phyloP scores from a whole-genome alignment of 1,284 basidiomycete genomes.

The Coniophora puteana region DNA sequence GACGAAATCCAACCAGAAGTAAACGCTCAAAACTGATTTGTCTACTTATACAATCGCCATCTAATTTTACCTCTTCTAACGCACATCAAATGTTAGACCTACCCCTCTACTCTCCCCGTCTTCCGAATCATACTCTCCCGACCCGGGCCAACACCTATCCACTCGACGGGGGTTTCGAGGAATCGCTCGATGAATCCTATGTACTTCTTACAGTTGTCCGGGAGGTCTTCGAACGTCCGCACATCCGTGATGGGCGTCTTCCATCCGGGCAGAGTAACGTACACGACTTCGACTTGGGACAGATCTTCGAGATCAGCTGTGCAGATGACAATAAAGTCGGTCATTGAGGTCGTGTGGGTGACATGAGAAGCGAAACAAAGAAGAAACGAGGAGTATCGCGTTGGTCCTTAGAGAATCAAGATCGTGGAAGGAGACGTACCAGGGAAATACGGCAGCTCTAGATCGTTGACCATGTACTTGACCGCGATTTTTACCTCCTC shows the following conservation, averaged over 20 bases:
- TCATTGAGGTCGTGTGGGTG: too few species aligned
- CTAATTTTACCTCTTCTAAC: background rate
- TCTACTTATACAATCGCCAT: too few species aligned
- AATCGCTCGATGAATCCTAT: conserved; percentile 86
- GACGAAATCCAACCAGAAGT: too few species aligned
- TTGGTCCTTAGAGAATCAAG: conserved; percentile 1
- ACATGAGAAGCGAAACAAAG: too few species aligned
- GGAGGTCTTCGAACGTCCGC: conserved; percentile 75
- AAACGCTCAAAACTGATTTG: too few species aligned
- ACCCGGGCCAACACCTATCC: conserved; percentile 89
- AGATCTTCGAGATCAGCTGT: conserved; percentile 84
- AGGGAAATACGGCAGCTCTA: conserved; percentile 85
- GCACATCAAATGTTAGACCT: conserved; percentile 17
- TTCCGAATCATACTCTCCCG: conserved; percentile 74
- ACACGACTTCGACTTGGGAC: conserved; percentile 81
- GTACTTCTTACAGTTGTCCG: conserved; percentile 85
- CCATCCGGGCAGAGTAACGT: conserved; percentile 94
- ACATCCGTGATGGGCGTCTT: conserved; percentile 71
- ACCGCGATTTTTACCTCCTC: conserved; percentile 88
- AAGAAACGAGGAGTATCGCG: too few species aligned
- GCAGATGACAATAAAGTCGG: conserved; percentile 6
- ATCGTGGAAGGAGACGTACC: conserved; percentile 48
- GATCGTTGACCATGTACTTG: conserved; percentile 77
- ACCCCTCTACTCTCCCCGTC: conserved; percentile 7
- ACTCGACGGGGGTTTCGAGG: conserved; percentile 80